These are phyloP conservation scores for Aspergillus affinis DNA, from an alignment of 495 filamentous ascomycete genomes.

Conservation along the genomic window DNA sequence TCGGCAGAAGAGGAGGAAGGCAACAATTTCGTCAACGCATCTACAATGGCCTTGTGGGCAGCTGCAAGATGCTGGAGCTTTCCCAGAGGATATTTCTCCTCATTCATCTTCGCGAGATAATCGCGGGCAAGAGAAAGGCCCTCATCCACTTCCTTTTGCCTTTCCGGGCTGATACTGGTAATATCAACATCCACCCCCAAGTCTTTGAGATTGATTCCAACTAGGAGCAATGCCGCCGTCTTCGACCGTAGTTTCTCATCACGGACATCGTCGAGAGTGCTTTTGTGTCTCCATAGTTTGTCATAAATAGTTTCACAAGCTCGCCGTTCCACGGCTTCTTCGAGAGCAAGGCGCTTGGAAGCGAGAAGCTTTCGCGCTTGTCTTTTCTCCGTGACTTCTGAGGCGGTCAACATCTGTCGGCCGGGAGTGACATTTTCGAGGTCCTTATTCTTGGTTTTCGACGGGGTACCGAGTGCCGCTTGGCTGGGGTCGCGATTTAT, in stretches of 20 bases:
- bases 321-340: conserved; percentile 88
- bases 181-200: conserved; percentile 73
- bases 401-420: conserved; percentile 89
- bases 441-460: conserved; percentile 24
- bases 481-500: conserved; percentile 58
- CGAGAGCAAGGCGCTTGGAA: conserved; percentile 69
- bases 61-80: conserved; percentile 88
- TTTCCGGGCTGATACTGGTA: conserved; percentile 51
- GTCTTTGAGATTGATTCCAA: conserved; percentile 86
- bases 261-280: conserved; percentile 88
- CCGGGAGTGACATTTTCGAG: conserved; percentile 40
- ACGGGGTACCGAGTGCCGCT: conserved; percentile 46
- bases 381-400: conserved; percentile 77
- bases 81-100: conserved; percentile 80
- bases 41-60: conserved; percentile 91
- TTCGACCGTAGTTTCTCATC: conserved; percentile 95
- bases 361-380: conserved; percentile 75
- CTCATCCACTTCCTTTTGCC: conserved; percentile 68
- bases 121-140: conserved; percentile 73
- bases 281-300: conserved; percentile 86
- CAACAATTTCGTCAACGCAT: conserved; percentile 69
- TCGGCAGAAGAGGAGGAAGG: conserved; percentile 94
- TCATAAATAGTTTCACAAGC: conserved; percentile 86
- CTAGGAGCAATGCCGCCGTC: conserved; percentile 83
- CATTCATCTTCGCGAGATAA: conserved; percentile 77